Evolutionary conservation across 2,329 filamentous ascomycete species (phyloP), one percentile per base, ranked within the genome.

Genomic region (Xylariomycetidae sp.): DNA sequence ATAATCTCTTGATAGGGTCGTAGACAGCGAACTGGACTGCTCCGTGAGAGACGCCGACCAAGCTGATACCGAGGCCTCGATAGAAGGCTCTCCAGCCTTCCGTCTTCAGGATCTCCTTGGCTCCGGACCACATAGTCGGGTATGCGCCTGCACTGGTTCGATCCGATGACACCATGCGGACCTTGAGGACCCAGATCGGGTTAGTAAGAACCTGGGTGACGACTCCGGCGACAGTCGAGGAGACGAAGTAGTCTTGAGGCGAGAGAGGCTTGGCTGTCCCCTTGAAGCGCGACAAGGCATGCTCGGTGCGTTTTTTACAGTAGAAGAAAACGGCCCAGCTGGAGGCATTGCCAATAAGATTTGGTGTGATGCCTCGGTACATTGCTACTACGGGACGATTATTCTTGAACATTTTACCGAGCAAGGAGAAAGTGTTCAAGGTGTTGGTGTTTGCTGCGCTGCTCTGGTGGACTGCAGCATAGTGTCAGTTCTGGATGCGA

Each of bases 121-220:
- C 74, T 17, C 92, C 92, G 30, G 80, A 72, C 45, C 71, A 64
- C 69, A 96, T 86, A 45, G 77, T 82, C 12, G 77, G 72, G 61
- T 98, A 98, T 2, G 90, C 92, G 11, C 88, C 88, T 2, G 72
- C 75, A 5, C 79, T 72, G 34, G 76, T 70, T 31, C 77, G 76
- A 46, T 92, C 86, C 4, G 86, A 89, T 18, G 88, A 88, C 16
- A 97, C 70, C 88, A 98, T 97, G 43, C 92, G 84, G 7, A 90
- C 97, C 69, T 97, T 97, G 58, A 98, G 80, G 3, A 98, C 92
- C 92, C 92, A 98, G 50, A 98, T 82, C 3, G 92, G 92, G 57
- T 97, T 97, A 18, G 92, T 97, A 45, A 90, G 71, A 18, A 86
- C 64, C 27, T 89, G 84, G 2, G 88, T 94, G 25, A 86, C 61